A percentile compares a stretch with the other conserved stretches of the same genome.
phyloP scores from a whole-genome alignment of 2,329 filamentous ascomycete genomes.

The Monilinia laxa region DNA sequence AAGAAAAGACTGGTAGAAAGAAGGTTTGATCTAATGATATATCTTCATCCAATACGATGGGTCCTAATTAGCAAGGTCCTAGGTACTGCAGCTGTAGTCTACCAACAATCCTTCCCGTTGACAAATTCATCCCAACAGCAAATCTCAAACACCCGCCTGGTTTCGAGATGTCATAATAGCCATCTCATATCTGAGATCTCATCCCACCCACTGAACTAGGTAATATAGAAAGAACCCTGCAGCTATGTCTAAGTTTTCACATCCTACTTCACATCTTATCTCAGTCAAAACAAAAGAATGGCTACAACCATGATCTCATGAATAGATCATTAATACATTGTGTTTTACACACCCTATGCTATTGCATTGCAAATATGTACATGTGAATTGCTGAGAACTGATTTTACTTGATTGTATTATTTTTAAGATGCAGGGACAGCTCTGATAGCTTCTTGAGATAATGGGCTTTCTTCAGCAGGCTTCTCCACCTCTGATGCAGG shows the following conservation, averaged over 20 bases:
- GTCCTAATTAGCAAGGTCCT: too few relatives aligned
- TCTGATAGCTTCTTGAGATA: conserved; percentile 32
- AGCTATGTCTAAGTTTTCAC: background rate
- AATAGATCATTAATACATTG: conserved; percentile 8
- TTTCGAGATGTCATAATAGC: conserved; percentile 6
- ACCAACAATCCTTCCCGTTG: too few relatives aligned
- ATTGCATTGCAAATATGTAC: conserved; percentile 16
- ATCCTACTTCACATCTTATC: background rate
- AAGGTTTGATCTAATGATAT: too few relatives aligned
- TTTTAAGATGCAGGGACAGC: conserved; percentile 35
- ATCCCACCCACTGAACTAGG: background rate
- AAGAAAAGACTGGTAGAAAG: too few relatives aligned
- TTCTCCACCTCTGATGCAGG: conserved; percentile 5
- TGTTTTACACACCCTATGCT: conserved; percentile 7
- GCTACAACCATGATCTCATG: conserved; percentile 1
- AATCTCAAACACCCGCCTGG: conserved; percentile 8
- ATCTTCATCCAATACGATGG: too few relatives aligned
- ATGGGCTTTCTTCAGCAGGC: conserved; percentile 20
- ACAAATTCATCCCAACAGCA: background rate
- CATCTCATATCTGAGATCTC: background rate
- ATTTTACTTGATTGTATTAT: conserved; percentile 3
- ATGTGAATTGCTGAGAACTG: conserved; percentile 1
- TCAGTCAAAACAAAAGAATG: background rate
- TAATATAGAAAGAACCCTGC: background rate
- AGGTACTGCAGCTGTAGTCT: too few relatives aligned